Conservation (phyloP, 2,329 filamentous ascomycete species). For the Myriosclerotinia scirpicola region DNA sequence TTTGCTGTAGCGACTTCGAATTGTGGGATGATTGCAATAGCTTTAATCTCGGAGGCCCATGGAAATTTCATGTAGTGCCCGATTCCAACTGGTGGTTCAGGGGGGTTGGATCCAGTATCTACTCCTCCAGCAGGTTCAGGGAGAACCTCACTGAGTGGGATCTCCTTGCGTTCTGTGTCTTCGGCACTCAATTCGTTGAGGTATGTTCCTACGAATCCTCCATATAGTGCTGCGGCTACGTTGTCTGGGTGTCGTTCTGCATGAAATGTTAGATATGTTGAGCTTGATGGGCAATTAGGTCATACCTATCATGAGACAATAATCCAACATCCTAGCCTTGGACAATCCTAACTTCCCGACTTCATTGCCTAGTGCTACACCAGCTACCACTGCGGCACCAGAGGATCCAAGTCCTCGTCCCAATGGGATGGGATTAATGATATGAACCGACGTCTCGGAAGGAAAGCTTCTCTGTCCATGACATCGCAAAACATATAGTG, state of each 20-base stretch:
- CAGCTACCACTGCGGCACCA: constrained; percentile 90
- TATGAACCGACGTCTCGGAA: constrained; percentile 82
- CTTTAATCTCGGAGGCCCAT: constrained; percentile 94
- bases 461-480: constrained; percentile 86
- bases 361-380: constrained; percentile 89
- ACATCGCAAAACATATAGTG: constrained; percentile 91
- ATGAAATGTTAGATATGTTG: constrained; percentile 8
- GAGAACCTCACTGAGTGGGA: constrained; percentile 90
- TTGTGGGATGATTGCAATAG: constrained; percentile 91
- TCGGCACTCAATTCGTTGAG: constrained; percentile 87
- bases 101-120: constrained; percentile 83
- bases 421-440: constrained; percentile 92
- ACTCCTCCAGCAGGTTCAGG: constrained; percentile 86
- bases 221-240: constrained; percentile 90
- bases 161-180: constrained; percentile 87
- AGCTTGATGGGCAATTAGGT: not conserved
- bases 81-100: constrained; percentile 86
- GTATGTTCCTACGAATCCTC: constrained; percentile 95
- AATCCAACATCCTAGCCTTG: constrained; percentile 85
- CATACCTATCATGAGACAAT: constrained; percentile 91
- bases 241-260: constrained; percentile 86
- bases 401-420: constrained; percentile 93
- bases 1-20: constrained; percentile 96
- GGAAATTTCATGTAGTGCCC: constrained; percentile 95
- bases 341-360: constrained; percentile 76